Percentiles rank a stretch among this genome's conserved stretches.
These are phyloP conservation scores for Pseudocercospora eumusae DNA, from an alignment of 2,329 filamentous ascomycete species.

Conservation along the genomic window DNA sequence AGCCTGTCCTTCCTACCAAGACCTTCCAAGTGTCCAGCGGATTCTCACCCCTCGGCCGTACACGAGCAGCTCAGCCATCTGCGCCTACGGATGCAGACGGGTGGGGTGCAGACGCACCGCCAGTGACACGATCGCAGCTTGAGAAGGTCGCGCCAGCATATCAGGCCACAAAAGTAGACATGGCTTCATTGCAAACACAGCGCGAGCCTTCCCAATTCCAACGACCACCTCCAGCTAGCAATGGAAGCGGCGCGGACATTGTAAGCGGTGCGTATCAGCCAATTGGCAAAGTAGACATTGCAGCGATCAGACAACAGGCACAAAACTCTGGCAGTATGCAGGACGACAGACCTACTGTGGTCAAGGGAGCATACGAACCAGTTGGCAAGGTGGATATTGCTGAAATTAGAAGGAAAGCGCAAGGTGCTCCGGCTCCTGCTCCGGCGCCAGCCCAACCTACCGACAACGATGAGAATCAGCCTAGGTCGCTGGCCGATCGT, in stretches of 20 bases:
- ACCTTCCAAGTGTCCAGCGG: conserved; percentile 53
- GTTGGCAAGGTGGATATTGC: conserved; percentile 96
- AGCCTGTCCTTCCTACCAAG: conserved; percentile 83
- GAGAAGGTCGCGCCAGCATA: conserved; percentile 93
- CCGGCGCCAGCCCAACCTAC: conserved; percentile 50
- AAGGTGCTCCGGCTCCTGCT: conserved; percentile 52
- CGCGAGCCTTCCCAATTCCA: conserved; percentile 65
- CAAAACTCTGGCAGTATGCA: conserved; percentile 56
- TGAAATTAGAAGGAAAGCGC: conserved; percentile 81
- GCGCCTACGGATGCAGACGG: conserved; percentile 76
- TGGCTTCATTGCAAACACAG: conserved; percentile 78
- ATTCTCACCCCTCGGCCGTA: conserved; percentile 67
- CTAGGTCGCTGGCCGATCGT: conserved; percentile 71
- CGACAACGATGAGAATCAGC: conserved; percentile 52
- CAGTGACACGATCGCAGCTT: conserved; percentile 78
- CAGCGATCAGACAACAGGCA: conserved; percentile 76
- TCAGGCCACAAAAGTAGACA: conserved; percentile 92
- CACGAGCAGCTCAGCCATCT: conserved; percentile 57
- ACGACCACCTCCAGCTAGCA: conserved; percentile 50
- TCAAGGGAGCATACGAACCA: conserved; percentile 93
- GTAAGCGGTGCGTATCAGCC: conserved; percentile 89
- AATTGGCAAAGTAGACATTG: conserved; percentile 96
- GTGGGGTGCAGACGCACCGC: conserved; percentile 94
- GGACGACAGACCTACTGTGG: conserved; percentile 78
- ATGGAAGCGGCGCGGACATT: conserved; percentile 58